These are phyloP conservation scores for Chytriomyces hyalinus DNA, from an alignment of 192 early-diverging fungal genomes.

Conservation along the genomic window DNA sequence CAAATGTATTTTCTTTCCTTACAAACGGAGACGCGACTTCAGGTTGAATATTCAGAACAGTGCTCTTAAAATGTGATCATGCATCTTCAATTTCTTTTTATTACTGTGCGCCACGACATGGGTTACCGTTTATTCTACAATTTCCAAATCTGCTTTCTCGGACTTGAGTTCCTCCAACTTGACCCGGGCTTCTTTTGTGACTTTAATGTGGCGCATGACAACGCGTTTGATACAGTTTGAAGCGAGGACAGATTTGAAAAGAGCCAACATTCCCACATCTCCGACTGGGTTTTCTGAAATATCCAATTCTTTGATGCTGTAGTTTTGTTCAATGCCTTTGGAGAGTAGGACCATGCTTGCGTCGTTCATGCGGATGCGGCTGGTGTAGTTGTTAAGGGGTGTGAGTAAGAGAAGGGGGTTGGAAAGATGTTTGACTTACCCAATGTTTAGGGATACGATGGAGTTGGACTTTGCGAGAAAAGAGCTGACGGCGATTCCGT, in stretches of 20 bases:
- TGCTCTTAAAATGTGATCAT: too few relatives aligned
- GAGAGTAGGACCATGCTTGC: constrained; percentile 36
- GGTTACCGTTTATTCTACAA: constrained; percentile 37
- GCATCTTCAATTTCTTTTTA: neutral
- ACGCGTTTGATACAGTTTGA: constrained; percentile 43
- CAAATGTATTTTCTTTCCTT: too few relatives aligned
- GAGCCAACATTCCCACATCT: constrained; percentile 37
- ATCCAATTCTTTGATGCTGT: constrained; percentile 51
- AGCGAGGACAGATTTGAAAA: constrained; percentile 51
- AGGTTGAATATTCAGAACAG: too few relatives aligned
- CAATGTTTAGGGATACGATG: constrained; percentile 43
- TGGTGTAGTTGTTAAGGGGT: neutral
- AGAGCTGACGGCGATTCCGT: constrained; percentile 35
- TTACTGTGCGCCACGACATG: neutral
- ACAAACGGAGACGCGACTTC: too few relatives aligned
- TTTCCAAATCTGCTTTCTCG: constrained; percentile 51
- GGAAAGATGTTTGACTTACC: constrained; percentile 28
- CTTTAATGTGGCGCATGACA: constrained; percentile 42
- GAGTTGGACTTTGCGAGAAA: constrained; percentile 45
- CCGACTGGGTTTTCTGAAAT: constrained; percentile 56
- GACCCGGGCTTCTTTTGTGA: constrained; percentile 43
- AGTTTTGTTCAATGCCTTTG: constrained; percentile 54
- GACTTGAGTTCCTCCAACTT: constrained; percentile 53
- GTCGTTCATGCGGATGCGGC: constrained; percentile 48
- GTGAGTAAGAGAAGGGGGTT: neutral